A percentile compares a stretch with the other conserved stretches of the same genome.
Conservation (phyloP, 2,329 filamentous ascomycete species). For the Didymella segeticola region DNA sequence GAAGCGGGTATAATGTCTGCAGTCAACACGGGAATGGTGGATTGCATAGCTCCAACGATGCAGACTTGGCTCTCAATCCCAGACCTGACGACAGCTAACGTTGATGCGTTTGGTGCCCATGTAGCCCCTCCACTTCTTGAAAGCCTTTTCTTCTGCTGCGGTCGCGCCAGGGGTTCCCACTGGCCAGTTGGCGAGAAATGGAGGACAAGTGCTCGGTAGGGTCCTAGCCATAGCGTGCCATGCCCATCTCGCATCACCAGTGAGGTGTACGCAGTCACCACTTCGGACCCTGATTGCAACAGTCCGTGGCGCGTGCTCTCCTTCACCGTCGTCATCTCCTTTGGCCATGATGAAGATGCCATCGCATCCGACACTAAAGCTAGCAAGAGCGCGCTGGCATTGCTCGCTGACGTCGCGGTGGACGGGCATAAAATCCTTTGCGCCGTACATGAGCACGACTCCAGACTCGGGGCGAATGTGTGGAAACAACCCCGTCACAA, state of each 20-base stretch:
- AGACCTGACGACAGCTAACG: conserved; percentile 51
- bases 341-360: conserved; percentile 79
- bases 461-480: conserved; percentile 83
- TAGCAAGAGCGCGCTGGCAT: conserved; percentile 80
- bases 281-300: conserved; percentile 66
- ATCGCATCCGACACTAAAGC: conserved; percentile 89
- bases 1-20: neutral
- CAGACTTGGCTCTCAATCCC: conserved; percentile 34
- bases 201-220: conserved; percentile 78
- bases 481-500: conserved; percentile 78
- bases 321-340: conserved; percentile 47
- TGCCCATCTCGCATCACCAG: conserved; percentile 78
- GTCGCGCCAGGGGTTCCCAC: conserved; percentile 44
- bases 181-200: conserved; percentile 78
- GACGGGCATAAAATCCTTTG: conserved; percentile 89
- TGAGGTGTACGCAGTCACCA: conserved; percentile 91
- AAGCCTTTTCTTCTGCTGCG: conserved; percentile 40
- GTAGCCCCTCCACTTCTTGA: conserved; percentile 49
- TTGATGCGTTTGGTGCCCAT: conserved; percentile 51
- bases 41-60: neutral
- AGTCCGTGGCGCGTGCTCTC: conserved; percentile 38
- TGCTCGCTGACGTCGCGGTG: conserved; percentile 94
- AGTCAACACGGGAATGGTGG: neutral
- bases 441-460: conserved; percentile 91
- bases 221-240: conserved; percentile 97